Base-by-base conservation (phyloP, 352 stramenopile genomes). In the Phytophthora pisi region DNA sequence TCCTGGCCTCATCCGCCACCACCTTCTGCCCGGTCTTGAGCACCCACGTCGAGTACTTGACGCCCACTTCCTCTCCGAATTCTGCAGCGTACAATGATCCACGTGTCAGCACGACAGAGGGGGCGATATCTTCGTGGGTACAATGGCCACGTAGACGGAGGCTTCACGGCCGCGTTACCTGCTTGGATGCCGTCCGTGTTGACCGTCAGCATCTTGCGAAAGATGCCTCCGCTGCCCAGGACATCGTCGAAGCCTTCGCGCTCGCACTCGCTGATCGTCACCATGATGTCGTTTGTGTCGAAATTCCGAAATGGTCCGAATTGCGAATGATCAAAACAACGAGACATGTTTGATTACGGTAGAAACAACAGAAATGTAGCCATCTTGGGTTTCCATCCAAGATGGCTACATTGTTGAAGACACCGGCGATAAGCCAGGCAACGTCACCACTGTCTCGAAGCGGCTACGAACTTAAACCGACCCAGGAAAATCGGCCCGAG, bases 31-130 rank as follows among this genome's bases (percentile, higher is more conserved):
- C 78, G 8, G 74, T 80, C 40, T 81, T 76, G 18, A 90, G 74
- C 40, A 83, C 64, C 57, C 74, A 82, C 46, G 75, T 82, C 28
- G 82, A 90, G 75, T 88, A 93, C 10, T 70, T 81, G 45, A 95
- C 71, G 34, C 77, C 88, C 62, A 93, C 83, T 78, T 93, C 84
- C 62, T 95, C 83, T 30, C 85, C 85, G 64, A 92, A 95, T 63
- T 95, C 87, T 92, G 59, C 43, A 42, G 20, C 7, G 34, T 5
- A 40, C n/a, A 64, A 28, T 0, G 34, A 40, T 40, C 40, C 56
- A 72, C 40, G 49, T 66, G 62, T 66, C 62, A 71, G 20, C 47
- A 30, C 38, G 23, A 50, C 9, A 20, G 38, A 51, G 36, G 23
- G 16, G 8, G 30, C n/a, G 8, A 65, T 52, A 57, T 58, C 50